These are phyloP conservation scores for Lactarius sp. DNA, from an alignment of 768 basidiomycete genomes.

Conservation along the genomic window DNA sequence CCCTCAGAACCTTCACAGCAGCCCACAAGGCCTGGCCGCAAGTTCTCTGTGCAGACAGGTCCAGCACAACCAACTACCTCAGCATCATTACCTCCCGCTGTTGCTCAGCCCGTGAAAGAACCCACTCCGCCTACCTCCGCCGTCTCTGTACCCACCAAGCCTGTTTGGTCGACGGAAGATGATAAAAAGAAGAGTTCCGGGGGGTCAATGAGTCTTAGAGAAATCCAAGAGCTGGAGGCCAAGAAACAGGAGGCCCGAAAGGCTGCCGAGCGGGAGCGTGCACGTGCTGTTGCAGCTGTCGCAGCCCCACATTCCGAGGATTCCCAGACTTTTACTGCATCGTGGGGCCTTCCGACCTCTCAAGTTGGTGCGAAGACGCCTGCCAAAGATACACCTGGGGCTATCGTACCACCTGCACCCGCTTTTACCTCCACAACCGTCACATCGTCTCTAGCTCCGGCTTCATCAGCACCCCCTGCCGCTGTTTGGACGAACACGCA, in stretches of 20 bases:
- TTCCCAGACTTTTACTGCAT: conserved; percentile 56
- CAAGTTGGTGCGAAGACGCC: conserved; percentile 47
- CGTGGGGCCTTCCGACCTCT: conserved; percentile 87
- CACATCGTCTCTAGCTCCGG: conserved; percentile 28
- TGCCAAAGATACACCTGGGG: conserved; percentile 34
- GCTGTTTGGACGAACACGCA: conserved; percentile 72
- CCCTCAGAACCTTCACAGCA: conserved; percentile 29
- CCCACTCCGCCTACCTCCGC: conserved; percentile 27
- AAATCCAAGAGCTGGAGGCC: conserved; percentile 92
- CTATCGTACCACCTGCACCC: conserved; percentile 42
- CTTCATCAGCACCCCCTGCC: conserved; percentile 27
- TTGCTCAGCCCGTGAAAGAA: conserved; percentile 23
- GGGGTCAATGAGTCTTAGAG: conserved; percentile 66
- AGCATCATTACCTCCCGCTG: conserved; percentile 14
- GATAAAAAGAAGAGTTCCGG: conserved; percentile 54
- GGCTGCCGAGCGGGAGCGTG: conserved; percentile 65
- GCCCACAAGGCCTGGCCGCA: conserved; percentile 25
- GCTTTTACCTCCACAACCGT: conserved; percentile 33
- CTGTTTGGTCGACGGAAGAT: conserved; percentile 66
- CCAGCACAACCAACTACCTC: conserved; percentile 23
- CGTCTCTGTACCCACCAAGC: conserved; percentile 38
- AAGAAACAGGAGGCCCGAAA: conserved; percentile 76
- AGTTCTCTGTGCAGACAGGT: conserved; percentile 17
- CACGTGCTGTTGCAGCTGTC: conserved; percentile 50
- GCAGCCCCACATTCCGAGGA: conserved; percentile 46